Evolutionary conservation across 2,329 filamentous ascomycete species (phyloP), one percentile per base, ranked within the genome.

Genomic region (Parastagonospora avenae): DNA sequence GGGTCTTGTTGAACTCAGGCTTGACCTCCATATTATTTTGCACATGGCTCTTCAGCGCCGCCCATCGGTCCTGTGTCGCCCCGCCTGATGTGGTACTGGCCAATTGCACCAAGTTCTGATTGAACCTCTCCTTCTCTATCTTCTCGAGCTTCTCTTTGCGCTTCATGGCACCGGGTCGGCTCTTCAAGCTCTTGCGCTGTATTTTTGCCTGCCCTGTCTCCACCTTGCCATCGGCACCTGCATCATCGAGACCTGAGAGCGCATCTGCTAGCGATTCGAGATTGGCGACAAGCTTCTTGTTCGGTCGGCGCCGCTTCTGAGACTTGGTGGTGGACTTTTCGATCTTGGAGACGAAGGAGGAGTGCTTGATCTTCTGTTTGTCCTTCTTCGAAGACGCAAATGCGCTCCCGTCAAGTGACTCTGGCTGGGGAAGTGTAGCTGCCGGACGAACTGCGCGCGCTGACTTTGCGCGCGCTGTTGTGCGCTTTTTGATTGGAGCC

Each of bases 11-110:
- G 68, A 96, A 96, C 2, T 88, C 90, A 11, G 88, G 85, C 63
- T 93, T 93, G 74, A 91, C 89, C 76, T 96, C 91, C 86, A 96
- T 91, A 1, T 91, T 97, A 36, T 87, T 82, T 1, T 90, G 88
- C 44, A 97, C 95, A 68, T 93, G 95, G 8, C 81, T 86, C 63
- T 92, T 85, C 73, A 97, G 72, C 12, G 91, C 91, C 28, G 89
- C 89, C 89, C 91, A 97, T 48, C 89, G 66, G 47, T 64, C 71
- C 56, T 59, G 60, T 50, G 62, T 57, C 31, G 59, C 67, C 29
- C 57, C 46, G 15, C 55, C 48, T 31, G 54, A 43, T 15, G 54
- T 49, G 31, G 45, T 57, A 5, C 54, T 57, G n/a, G 82, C 80
- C 77, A 97, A 77, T 73, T 88, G 84, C 14, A 90, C 92, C 82